phyloP scores from a whole-genome alignment of 495 filamentous ascomycete genomes.

The Aspergillus mulundensis region DNA sequence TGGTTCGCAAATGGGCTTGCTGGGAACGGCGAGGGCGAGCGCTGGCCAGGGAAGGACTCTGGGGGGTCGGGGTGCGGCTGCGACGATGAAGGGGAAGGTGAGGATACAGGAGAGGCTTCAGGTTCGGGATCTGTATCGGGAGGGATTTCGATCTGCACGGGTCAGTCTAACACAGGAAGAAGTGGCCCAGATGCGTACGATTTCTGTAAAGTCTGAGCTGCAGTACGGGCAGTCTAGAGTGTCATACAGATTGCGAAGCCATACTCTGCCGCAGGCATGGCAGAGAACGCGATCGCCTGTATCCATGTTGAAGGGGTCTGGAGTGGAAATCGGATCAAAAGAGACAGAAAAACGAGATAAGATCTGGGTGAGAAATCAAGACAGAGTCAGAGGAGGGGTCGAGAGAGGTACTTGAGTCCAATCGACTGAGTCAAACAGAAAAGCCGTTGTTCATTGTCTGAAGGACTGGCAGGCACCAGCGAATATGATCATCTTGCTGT shows the following conservation, averaged over 20 bases:
- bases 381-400: neutral
- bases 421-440: constrained; percentile 7
- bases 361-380: neutral
- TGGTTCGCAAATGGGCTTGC: constrained; percentile 30
- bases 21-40: constrained; percentile 17
- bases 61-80: constrained; percentile 13
- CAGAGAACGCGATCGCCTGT: constrained; percentile 70
- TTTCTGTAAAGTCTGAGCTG: constrained; percentile 73
- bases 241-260: constrained; percentile 63
- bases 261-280: constrained; percentile 74
- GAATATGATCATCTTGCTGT: constrained; percentile 4
- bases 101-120: neutral
- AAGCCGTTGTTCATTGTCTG: constrained; percentile 6
- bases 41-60: constrained; percentile 12
- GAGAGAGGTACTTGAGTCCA: neutral
- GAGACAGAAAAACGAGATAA: neutral
- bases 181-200: constrained; percentile 42
- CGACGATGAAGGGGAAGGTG: neutral
- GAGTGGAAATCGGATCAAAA: neutral
- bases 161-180: constrained; percentile 30
- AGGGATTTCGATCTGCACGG: constrained; percentile 38
- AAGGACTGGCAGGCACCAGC: constrained; percentile 9
- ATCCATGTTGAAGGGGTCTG: constrained; percentile 24
- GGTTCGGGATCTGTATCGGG: constrained; percentile 24
- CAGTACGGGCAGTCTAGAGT: constrained; percentile 71